Base-by-base conservation (phyloP, 305 asterid genomes). In the Rubia tinctorum region DNA sequence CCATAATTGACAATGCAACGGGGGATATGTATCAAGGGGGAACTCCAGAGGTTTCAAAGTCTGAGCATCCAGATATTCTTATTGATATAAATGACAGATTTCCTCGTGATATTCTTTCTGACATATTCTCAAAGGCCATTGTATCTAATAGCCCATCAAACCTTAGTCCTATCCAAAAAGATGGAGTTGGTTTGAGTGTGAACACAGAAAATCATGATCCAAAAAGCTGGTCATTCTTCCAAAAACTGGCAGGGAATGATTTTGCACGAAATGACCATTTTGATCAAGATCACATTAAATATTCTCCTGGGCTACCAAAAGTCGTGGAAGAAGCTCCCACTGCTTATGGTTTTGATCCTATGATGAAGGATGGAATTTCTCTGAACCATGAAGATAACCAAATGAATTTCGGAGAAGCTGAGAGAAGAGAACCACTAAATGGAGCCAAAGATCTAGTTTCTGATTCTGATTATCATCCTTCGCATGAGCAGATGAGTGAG, bases 161-260 rank as follows among this genome's bases (percentile, higher is more conserved):
- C 77, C 73, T 86, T 63, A 77, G 83, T 80, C 83, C 80, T 45
- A 78, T 85, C 47, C 87, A 71, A 58, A 85, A 85, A 45, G 91
- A 87, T 83, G 91, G 86, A 69, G 91, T 87, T 71, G 93, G 89
- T 77, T 39, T 82, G 88, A 91, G 97, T 70, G 72, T 91, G 82
- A 91, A 91, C 82, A 76, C 87, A 62, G 90, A 86, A 83, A 91
- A 89, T 76, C 91, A 85, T 70, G 97, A 91, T 37, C 97, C 97
- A 43, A 77, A 89, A 81, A 88, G 82, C 77, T 91, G 97, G 97
- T 91, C 97, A 62, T 91, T 83, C 86, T 91, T 91, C 83, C 89
- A 87, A 83, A 86, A 87, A 79, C 80, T 91, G 84, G 93, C 89
- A 47, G 90, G 93, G 74, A 88, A 87, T 80, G 91, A 79, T 72